A percentile compares a stretch with the other conserved stretches of the same genome.
Evolutionary conservation across 2,329 filamentous ascomycete species (phyloP).

Genomic region (Epichloe uncinata): DNA sequence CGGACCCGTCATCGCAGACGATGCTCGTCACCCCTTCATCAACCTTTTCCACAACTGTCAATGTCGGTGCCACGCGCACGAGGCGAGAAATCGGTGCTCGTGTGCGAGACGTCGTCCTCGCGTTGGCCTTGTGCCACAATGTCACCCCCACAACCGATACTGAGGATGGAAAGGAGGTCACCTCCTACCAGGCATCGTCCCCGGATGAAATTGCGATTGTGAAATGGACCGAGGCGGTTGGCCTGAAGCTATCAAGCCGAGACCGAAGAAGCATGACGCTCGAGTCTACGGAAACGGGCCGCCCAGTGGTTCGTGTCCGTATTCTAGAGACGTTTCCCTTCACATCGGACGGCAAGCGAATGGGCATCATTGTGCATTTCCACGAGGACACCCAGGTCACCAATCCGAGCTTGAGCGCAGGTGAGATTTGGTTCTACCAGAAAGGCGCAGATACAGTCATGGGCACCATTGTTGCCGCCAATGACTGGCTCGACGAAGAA

Average conservation of each 20-base stretch:
- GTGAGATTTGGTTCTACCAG: constrained; percentile 96
- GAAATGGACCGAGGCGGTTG: constrained; percentile 85
- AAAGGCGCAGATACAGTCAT: constrained; percentile 98
- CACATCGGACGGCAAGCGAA: constrained; percentile 92
- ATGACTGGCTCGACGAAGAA: constrained; percentile 98
- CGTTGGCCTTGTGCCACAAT: constrained; percentile 89
- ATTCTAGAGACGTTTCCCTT: constrained; percentile 96
- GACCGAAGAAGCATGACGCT: constrained; percentile 79
- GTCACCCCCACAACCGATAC: constrained; percentile 77
- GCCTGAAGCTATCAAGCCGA: constrained; percentile 68
- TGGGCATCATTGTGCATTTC: constrained; percentile 94
- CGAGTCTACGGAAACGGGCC: constrained; percentile 60
- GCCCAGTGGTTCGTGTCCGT: constrained; percentile 66
- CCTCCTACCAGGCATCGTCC: constrained; percentile 89
- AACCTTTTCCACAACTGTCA: constrained; percentile 46
- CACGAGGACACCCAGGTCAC: constrained; percentile 39
- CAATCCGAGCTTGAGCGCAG: constrained; percentile 37
- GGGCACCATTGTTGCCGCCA: constrained; percentile 85
- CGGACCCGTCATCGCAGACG: constrained; percentile 29
- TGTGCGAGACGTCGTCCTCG: constrained; percentile 84
- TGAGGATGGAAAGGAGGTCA: constrained; percentile 61
- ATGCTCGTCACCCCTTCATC: constrained; percentile 65
- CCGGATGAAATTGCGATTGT: constrained; percentile 98
- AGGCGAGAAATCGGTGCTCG: constrained; percentile 86
- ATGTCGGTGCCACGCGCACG: constrained; percentile 60